Evolutionary conservation across 2,329 filamentous ascomycete genomes (phyloP), one percentile per base, ranked within the genome.

Genomic region (Phaeosphaeria sp.): DNA sequence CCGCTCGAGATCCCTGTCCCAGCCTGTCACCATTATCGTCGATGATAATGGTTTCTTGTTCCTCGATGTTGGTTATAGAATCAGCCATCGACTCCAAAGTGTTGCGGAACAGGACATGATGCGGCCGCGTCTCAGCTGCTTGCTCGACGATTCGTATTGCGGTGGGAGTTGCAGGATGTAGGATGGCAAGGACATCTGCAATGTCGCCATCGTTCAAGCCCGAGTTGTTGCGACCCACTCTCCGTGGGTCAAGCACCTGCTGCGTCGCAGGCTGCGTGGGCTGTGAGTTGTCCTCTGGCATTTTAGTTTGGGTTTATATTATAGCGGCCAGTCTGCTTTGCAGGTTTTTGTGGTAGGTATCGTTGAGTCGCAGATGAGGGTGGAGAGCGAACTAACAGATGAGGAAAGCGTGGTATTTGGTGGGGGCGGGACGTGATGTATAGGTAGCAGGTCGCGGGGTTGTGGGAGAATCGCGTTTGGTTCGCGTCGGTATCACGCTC

Each of bases 121-220:
- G 82, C 4, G 84, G 85, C n/a, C 78, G 76, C 7, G 70, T 63
- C 10, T 78, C 63, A 11, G 85, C 82, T 20, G 87, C 86, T 2
- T 81, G 77, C 43, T 81, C 78, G n/a, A 94, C 87, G 66, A 93
- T 90, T 62, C 83, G 81, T 62, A 89, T 88, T 20, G 94, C 92
- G 21, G 86, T 85, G 41, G 87, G 82, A 2, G 92, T 91, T 64
- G 87, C 87, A 11, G 94, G 93, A 66, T 96, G 89, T 25, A 98
- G 84, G 56, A 97, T 88, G 78, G 93, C 96, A 64, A 97, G 87
- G 66, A 97, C 92, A 78, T 97, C 93, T 60, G 91, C 87, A 50
- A 95, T 86, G 74, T 97, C 93, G 64, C 91, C 86, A 66, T 93
- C 89, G 52, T 86, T 89, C 60, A 97, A 88, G 55, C 91, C 92